Percentiles rank a stretch among this genome's conserved stretches.
phyloP scores from a whole-genome alignment of 2,329 filamentous ascomycete genomes.

The Paecilomyces sp. region DNA sequence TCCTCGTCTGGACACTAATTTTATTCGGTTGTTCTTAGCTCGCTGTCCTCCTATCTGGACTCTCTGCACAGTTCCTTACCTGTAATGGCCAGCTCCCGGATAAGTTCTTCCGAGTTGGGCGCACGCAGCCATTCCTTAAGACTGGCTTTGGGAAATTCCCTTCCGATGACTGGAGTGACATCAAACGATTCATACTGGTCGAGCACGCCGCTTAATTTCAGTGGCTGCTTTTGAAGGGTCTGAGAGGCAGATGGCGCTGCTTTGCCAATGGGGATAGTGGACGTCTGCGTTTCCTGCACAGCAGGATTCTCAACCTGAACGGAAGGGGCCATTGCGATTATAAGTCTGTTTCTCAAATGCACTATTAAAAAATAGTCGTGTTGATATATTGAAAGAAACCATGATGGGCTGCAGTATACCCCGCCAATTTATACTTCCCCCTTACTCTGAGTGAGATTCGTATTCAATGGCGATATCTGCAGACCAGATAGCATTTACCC shows the following conservation, averaged over 20 bases:
- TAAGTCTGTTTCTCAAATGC: not conserved
- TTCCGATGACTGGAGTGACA: conserved; percentile 45
- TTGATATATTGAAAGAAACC: not conserved
- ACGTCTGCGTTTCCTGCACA: not conserved
- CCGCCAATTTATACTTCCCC: not conserved
- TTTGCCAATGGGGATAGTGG: not conserved
- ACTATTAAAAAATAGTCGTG: not conserved
- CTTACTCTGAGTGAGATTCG: not conserved
- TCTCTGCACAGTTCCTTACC: conserved; percentile 10
- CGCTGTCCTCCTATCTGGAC: not conserved
- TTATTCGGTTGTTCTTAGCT: not conserved
- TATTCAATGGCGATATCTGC: not conserved
- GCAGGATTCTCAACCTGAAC: not conserved
- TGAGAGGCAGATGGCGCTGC: not conserved
- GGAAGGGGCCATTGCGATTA: not conserved
- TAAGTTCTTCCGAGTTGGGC: conserved; percentile 26
- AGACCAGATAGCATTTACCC: not conserved
- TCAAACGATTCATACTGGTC: conserved; percentile 42
- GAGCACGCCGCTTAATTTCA: conserved; percentile 34
- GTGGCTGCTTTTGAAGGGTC: conserved; percentile 13
- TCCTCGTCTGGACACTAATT: not conserved
- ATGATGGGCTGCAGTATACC: not conserved
- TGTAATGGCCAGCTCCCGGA: conserved; percentile 29
- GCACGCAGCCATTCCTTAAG: conserved; percentile 42
- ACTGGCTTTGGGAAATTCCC: conserved; percentile 39